Evolutionary conservation across 2,329 filamentous ascomycete genomes (phyloP), one percentile per base, ranked within the genome.

Genomic region (Sarocladium kiliense): DNA sequence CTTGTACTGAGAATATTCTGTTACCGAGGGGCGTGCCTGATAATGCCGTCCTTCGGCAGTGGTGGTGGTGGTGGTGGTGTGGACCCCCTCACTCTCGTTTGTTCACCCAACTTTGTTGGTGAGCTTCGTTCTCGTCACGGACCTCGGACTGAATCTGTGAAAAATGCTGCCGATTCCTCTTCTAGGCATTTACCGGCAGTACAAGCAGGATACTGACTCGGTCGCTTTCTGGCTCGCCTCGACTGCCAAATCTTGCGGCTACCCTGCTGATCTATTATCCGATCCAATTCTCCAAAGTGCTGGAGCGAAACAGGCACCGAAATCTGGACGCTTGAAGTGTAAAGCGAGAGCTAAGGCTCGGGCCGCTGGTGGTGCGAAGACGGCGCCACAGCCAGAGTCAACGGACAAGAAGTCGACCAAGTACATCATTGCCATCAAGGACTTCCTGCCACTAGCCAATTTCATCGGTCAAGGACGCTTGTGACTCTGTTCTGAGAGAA

Each of bases 191-290:
- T 75, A 75, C 57, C 63, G 63, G 19, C 65, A 68, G 55, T 75
- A 75, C 61, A 75, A 74, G 56, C 56, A 67, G n/a, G 72, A 76
- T 54, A 73, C 69, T 0, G 61, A 74, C 36, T 63, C 65, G 2
- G 65, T 77, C 10, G 71, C 70, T 1, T 61, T 64, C 30, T 77
- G 73, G 74, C 69, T 76, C 7, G 72, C 70, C 2, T 68, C 66
- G 1, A 75, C 71, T 1, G 74, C 73, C 37, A 69, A 65, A 51
- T 58, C 61, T 2, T 62, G 60, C 39, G 72, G 72, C 3, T 74
- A 65, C 47, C 44, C 64, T 10, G 14, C 60, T 3, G 59, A 65
- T 32, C 55, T 64, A 10, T 58, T 64, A 11, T 42, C 26, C 34
- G 23, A 27, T 26, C 58, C 39, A 12, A 6, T 18, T 25, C n/a